These are phyloP conservation scores for Solanum piurae DNA, from an alignment of 257 asterid species.

Conservation along the genomic window DNA sequence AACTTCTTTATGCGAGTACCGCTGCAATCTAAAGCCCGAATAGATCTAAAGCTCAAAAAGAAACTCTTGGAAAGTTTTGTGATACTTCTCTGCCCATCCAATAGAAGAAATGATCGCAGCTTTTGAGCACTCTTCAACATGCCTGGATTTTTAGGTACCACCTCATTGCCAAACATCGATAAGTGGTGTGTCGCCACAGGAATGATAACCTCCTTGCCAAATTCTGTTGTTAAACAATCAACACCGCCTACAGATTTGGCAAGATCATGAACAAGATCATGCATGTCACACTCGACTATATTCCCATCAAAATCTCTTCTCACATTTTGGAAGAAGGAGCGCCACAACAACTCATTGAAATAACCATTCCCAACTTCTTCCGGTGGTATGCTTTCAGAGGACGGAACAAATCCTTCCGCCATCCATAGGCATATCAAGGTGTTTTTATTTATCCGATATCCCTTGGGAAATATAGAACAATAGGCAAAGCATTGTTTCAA, in stretches of 20 bases:
- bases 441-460: conserved; percentile 40
- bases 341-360: conserved; percentile 38
- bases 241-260: conserved; percentile 3
- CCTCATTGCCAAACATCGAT: not conserved
- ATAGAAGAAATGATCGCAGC: not conserved
- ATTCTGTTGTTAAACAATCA: not conserved
- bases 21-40: conserved; percentile 2
- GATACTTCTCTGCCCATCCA: not conserved
- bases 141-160: not conserved
- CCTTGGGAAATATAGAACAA: conserved; percentile 60
- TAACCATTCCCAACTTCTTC: conserved; percentile 38
- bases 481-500: conserved; percentile 55
- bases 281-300: not conserved
- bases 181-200: not conserved
- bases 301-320: not conserved
- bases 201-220: not conserved
- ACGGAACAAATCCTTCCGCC: conserved; percentile 49
- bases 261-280: conserved; percentile 5
- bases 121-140: not conserved
- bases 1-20: not conserved
- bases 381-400: conserved; percentile 13
- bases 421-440: conserved; percentile 48
- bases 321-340: conserved; percentile 40
- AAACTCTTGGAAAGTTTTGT: not conserved
- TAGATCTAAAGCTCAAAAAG: not conserved